Base-by-base conservation (phyloP, 2,329 filamentous ascomycete genomes). In the Alternaria dauci region DNA sequence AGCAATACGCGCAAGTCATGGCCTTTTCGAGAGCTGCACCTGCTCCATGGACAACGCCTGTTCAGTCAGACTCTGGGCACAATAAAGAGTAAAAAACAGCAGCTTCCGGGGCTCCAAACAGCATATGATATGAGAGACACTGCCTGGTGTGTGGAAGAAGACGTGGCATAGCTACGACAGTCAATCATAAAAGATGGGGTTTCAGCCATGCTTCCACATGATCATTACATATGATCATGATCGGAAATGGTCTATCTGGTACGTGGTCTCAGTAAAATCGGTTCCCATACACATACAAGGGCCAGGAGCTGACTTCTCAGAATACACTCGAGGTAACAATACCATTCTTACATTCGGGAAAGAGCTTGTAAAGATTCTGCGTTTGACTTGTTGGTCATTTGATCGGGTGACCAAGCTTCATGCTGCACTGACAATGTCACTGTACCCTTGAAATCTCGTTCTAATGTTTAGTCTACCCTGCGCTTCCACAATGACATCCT, bases 1-100 rank as follows among this genome's bases (percentile, higher is more conserved):
- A 9, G 39, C 38, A 44, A n/a, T 59, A 59, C 14, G n/a, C 38
- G 26, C 26, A 34, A 12, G 25, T 25, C 23, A 56, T 59, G 52
- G 4, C 8, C 8, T 39, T 55, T n/a, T 26, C 12, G 25, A 18
- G 32, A 14, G 30, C 26, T 9, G 18, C 3, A 25, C 16, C 18
- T 12, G 18, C 26, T 14, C 14, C 23, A 4, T 8, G 16, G 8
- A 20, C 30, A 36, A 3, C 8, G 5, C 36, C 16, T 50, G 8
- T 34, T 20, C 12, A 12, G 12, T 14, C 25, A 12, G 11, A 26
- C 20, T 38, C 46, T 11, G 14, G 12, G 14, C 11, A 16, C 20
- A 18, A 20, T 14, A 36, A 6, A 20, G 1, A 50, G 30, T 14
- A 6, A 16, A 14, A 18, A 26, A 2, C 3, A 26, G 20, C 46